Evolutionary conservation across 1,284 basidiomycete species (phyloP).

Genomic region (Jaminaea rosea): DNA sequence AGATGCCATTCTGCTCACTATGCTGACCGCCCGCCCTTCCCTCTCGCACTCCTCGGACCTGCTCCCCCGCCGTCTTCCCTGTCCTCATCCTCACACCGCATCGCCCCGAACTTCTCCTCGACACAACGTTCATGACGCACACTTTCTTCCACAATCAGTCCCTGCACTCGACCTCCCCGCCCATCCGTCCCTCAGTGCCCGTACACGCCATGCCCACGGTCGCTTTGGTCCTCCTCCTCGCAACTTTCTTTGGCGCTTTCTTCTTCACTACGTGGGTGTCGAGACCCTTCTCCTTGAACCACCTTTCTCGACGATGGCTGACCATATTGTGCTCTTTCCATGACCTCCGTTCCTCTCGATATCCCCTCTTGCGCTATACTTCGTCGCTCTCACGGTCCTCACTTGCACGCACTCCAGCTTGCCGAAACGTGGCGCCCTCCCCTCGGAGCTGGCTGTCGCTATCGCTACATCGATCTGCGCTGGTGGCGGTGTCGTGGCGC

Average conservation of each 20-base stretch:
- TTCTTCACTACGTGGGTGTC: constrained; percentile 33
- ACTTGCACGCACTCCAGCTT: constrained; percentile 11
- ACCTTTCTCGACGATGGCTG: neutral
- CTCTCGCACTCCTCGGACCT: neutral
- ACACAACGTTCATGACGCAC: neutral
- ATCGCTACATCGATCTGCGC: constrained; percentile 25
- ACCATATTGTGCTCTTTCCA: neutral
- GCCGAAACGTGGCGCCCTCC: constrained; percentile 14
- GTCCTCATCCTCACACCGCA: neutral
- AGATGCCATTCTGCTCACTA: neutral
- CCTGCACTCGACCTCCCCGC: constrained; percentile 12
- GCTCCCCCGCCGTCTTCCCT: neutral
- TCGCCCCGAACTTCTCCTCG: neutral
- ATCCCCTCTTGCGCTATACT: neutral
- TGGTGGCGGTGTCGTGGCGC: constrained; percentile 34
- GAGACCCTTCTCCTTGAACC: neutral
- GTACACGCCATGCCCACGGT: constrained; percentile 20
- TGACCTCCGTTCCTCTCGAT: neutral
- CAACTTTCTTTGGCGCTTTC: constrained; percentile 32
- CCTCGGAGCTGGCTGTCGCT: constrained; percentile 20
- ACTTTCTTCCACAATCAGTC: constrained; percentile 9
- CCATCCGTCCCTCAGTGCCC: constrained; percentile 22
- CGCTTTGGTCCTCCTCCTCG: constrained; percentile 21
- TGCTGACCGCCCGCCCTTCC: neutral
- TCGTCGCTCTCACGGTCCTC: neutral